Evolutionary conservation across 2,329 filamentous ascomycete species (phyloP), one percentile per base, ranked within the genome.

Genomic region (Xylariaceae sp.): DNA sequence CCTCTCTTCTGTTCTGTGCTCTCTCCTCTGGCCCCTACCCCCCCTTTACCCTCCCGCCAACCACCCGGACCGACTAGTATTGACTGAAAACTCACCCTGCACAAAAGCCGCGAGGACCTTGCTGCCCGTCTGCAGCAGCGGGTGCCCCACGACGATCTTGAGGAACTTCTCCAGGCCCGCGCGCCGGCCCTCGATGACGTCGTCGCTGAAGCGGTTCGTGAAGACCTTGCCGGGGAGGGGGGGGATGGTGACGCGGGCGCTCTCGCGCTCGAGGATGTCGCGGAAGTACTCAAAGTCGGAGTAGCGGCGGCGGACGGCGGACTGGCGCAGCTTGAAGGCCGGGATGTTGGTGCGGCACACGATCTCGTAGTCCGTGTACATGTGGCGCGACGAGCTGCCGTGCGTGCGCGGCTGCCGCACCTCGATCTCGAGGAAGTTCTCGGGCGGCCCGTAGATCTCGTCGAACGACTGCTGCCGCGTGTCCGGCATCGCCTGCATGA

Each of bases 341-440:
- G 92, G 92, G 57, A 98, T 98, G 67, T 98, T 98, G 64, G 92
- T 98, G 52, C 85, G 82, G 69, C 92, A 94, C 51, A 94, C 75
- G 56, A 98, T 95, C 64, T 96, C 89, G 71, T 96, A 98, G 64
- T 93, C 92, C 35, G 92, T 98, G 70, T 96, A 96, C 88, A 94
- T 94, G 67, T 79, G 77, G 49, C 92, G 85, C 45, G 89, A 90
- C 45, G 89, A 90, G 55, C 92, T 88, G 58, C 93, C 92, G 63
- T 94, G 87, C 18, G 89, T 94, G 64, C 88, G 82, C 21, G 92
- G 92, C 60, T 92, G 92, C 56, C 65, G 38, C 60, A 92, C 89
- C 72, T 98, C 92, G 45, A 98, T 94, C 70, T 98, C 92, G 35
- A 98, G 76, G 58, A 96, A 95, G 70, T 98, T 98, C 72, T 98